Percentiles rank a stretch among this genome's conserved stretches.
phyloP scores from a whole-genome alignment of 2,329 filamentous ascomycete species.

The Pseudogymnoascus sp. region DNA sequence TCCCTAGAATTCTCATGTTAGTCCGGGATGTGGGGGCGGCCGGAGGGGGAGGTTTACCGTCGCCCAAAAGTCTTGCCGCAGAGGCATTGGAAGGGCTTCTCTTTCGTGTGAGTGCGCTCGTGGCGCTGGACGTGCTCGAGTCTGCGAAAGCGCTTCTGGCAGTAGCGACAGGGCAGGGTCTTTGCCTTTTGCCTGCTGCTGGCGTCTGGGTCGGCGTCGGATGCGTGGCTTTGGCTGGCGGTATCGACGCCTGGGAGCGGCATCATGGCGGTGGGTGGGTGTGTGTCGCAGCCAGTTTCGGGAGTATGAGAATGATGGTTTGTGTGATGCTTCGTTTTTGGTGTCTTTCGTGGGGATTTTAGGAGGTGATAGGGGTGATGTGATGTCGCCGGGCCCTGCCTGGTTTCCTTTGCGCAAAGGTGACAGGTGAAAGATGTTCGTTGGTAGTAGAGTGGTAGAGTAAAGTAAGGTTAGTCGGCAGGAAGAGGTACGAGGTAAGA shows the following conservation, averaged over 20 bases:
- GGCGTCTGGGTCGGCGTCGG: background rate
- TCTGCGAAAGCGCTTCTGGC: slow-evolving; percentile 53
- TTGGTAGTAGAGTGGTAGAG: background rate
- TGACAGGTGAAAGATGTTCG: background rate
- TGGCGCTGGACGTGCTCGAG: slow-evolving; percentile 57
- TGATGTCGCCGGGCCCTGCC: background rate
- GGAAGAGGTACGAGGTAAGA: background rate
- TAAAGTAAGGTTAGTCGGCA: background rate
- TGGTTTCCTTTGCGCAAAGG: background rate
- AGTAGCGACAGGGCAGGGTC: slow-evolving; percentile 53
- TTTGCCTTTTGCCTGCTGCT: slow-evolving; percentile 46
- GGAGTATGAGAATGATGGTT: background rate
- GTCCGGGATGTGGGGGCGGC: background rate
- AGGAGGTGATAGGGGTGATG: background rate
- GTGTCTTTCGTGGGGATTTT: background rate
- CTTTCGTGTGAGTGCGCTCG: slow-evolving; percentile 56
- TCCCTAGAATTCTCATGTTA: slow-evolving; percentile 40
- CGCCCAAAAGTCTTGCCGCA: slow-evolving; percentile 56
- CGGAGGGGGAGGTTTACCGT: slow-evolving; percentile 39
- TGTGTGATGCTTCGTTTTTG: background rate
- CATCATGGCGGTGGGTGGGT: background rate
- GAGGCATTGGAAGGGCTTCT: slow-evolving; percentile 54
- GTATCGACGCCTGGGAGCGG: background rate
- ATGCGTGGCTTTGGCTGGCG: background rate
- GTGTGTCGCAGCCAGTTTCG: background rate